Conservation (phyloP, 2,329 filamentous ascomycete species). For the Clonostachys solani region DNA sequence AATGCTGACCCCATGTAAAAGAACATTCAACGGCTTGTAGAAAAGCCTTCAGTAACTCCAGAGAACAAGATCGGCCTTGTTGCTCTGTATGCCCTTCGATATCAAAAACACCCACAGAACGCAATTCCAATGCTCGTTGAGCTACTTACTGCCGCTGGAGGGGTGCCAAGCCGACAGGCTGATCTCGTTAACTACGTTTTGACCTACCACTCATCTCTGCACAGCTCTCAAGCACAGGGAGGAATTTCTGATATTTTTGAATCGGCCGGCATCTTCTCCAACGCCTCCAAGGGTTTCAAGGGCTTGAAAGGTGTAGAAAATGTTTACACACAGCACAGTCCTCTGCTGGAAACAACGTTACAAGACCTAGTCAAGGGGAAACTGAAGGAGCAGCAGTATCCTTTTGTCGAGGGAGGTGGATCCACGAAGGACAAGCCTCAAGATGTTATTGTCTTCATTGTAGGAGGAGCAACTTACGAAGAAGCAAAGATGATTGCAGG, state of each 20-base stretch:
- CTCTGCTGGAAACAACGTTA: conserved; percentile 78
- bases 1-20: conserved; percentile 26
- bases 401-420: conserved; percentile 85
- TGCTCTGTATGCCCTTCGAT: conserved; percentile 90
- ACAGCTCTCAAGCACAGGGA: conserved; percentile 68
- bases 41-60: conserved; percentile 69
- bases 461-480: conserved; percentile 92
- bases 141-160: conserved; percentile 78
- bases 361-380: conserved; percentile 93
- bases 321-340: conserved; percentile 96
- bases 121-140: conserved; percentile 82
- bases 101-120: conserved; percentile 82
- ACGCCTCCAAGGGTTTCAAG: conserved; percentile 83
- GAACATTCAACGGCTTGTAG: conserved; percentile 83
- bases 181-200: conserved; percentile 80
- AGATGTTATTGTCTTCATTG: conserved; percentile 91
- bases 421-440: conserved; percentile 93
- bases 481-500: conserved; percentile 96
- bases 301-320: conserved; percentile 97
- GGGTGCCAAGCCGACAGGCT: conserved; percentile 70
- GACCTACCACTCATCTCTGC: conserved; percentile 81
- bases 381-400: conserved; percentile 81
- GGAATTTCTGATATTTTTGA: conserved; percentile 93
- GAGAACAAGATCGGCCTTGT: conserved; percentile 88
- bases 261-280: conserved; percentile 84